Percentiles rank a stretch among this genome's conserved stretches.
Conservation (phyloP, 148 eudicot genomes). For the Spergularia bocconei region DNA sequence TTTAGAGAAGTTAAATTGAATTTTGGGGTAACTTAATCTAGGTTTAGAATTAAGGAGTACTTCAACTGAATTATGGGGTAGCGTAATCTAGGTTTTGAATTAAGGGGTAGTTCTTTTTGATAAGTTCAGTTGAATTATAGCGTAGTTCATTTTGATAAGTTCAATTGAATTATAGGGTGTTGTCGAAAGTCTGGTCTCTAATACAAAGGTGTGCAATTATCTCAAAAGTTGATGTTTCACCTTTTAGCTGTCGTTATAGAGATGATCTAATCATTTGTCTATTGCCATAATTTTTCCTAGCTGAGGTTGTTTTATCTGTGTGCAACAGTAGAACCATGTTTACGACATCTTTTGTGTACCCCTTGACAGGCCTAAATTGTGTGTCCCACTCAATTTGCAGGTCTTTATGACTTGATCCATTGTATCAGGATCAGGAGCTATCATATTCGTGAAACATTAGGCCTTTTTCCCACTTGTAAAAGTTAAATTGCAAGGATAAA, state of each 20-base stretch:
- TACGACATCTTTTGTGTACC: neutral
- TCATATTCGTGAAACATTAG: neutral
- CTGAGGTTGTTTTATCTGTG: neutral
- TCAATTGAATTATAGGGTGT: no score
- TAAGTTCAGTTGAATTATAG: no score
- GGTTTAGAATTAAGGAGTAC: no score
- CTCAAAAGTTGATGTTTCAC: conserved; percentile 1
- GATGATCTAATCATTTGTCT: neutral
- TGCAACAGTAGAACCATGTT: conserved; percentile 9
- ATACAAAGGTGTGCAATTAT: conserved; percentile 67
- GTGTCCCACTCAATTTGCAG: neutral
- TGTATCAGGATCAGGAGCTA: neutral
- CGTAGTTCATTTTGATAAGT: no score
- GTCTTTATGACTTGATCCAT: neutral
- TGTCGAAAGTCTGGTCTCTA: conserved; percentile 92
- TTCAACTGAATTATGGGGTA: no score
- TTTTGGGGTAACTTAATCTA: no score
- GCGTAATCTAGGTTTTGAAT: no score
- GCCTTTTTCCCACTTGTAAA: neutral
- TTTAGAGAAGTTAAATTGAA: no score
- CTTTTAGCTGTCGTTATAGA: conserved; percentile 8
- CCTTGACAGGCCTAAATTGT: conserved; percentile 2
- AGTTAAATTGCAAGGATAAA: neutral
- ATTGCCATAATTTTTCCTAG: neutral
- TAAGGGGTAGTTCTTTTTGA: no score